Percentiles rank a stretch among this genome's conserved stretches.
Conservation (phyloP, 192 early-diverging fungal species). For the Irineochytrium annulatum region DNA sequence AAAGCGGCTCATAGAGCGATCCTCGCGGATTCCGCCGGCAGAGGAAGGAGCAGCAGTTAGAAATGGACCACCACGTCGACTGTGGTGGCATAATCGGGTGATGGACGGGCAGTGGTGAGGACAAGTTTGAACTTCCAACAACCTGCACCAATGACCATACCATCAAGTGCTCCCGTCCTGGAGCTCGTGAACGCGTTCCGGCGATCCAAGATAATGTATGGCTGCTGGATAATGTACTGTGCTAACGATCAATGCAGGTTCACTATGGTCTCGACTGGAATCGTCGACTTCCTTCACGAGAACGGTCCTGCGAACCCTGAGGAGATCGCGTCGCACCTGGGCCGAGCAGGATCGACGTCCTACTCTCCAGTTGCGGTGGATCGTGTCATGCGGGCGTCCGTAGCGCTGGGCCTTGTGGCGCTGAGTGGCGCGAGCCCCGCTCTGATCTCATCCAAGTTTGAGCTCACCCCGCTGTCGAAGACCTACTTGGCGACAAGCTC, state of each 20-base stretch:
- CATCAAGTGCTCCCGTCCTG: not conserved
- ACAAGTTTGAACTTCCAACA: no score
- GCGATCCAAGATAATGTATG: conserved; percentile 19
- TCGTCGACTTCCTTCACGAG: conserved; percentile 15
- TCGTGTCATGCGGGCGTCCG: not conserved
- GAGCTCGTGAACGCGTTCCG: conserved; percentile 25
- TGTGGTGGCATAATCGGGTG: no score
- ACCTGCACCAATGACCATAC: no score
- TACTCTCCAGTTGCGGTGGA: not conserved
- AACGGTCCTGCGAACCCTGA: not conserved
- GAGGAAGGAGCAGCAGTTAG: no score
- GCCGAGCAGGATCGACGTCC: not conserved
- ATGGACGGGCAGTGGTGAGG: no score
- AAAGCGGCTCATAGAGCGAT: conserved; percentile 1
- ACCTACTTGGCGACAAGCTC: conserved; percentile 10
- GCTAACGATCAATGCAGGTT: no score
- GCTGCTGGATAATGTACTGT: no score
- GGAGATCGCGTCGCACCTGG: not conserved
- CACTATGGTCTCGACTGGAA: conserved; percentile 13
- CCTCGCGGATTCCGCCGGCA: no score
- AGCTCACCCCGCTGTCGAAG: not conserved
- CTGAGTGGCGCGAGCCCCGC: not conserved
- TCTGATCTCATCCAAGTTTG: not conserved
- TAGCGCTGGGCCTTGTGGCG: not conserved
- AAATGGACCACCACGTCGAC: no score